Base-by-base conservation (phyloP, 2,329 filamentous ascomycete species). In the Penicillium psychrosexuale region DNA sequence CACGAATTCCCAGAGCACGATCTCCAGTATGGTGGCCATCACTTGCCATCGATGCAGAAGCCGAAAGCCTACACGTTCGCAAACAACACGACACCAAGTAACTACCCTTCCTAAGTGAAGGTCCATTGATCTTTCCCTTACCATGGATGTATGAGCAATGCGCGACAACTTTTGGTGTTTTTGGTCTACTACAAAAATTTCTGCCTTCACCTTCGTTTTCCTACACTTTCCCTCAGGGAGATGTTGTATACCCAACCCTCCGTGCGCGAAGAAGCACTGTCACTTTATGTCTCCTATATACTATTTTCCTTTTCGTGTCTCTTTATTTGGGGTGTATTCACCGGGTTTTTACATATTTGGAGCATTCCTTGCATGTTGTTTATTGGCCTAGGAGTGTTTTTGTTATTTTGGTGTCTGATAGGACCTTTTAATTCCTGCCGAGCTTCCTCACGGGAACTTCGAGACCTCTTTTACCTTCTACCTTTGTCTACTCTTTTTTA, bases 1-100 rank as follows among this genome's bases (percentile, higher is more conserved):
- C 72, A 75, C 47, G 75, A 77, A 55, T 78, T 75, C 55, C 70
- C 74, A 12, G 69, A 77, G 55, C 75, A 78, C 56, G 71, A 74
- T 51, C 68, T 70, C 58, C 71, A 71, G 22, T 73, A 71, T 55
- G 68, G 71, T 42, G 70, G 75, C n/a, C 72, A 77, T 52, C 74
- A 76, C 53, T 63, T 77, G 47, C 62, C 69, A 28, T 69, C 69
- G 36, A 51, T 53, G 22, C 73, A 76, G 53, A 72, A 71, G 61
- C 71, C 72, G 7, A 76, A 75, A 61, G 71, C 66, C 43, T 78
- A 76, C 57, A 73, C 72, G 11, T 78, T 78, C 56, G 57, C 62
- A 51, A 70, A 74, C 51, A 76, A 77, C 56, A 68, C 70, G 45
- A 75, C 74, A 30, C 70, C 73, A 44, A 72, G 68, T 56, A 70